phyloP scores from a whole-genome alignment of 106 monocot genomes.

The Phalaenopsis aphrodite region DNA sequence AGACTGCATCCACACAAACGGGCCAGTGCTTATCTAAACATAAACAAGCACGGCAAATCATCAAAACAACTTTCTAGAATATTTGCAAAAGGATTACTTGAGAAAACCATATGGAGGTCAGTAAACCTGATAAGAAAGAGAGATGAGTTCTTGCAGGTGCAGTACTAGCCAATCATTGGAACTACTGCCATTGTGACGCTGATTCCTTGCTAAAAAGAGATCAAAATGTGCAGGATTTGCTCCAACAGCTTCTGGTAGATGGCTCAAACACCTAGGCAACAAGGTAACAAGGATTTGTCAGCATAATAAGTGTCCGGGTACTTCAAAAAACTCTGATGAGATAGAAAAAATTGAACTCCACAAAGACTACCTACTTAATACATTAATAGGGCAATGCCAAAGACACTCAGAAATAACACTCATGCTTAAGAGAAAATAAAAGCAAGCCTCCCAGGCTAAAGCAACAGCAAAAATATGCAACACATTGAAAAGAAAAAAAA shows the following conservation, averaged over 20 bases:
- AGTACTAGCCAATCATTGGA: constrained; percentile 80
- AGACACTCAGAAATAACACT: neutral
- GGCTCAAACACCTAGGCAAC: constrained; percentile 68
- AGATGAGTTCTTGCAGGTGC: constrained; percentile 76
- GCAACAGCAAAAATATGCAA: neutral
- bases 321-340: neutral
- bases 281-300: neutral
- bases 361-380: neutral
- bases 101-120: neutral
- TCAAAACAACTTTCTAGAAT: constrained; percentile 4
- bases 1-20: constrained; percentile 90
- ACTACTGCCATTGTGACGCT: constrained; percentile 11
- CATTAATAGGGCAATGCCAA: neutral
- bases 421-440: neutral
- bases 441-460: neutral
- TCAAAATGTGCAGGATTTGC: constrained; percentile 84
- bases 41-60: neutral
- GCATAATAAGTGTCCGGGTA: neutral
- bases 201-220: constrained; percentile 64
- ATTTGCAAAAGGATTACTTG: neutral
- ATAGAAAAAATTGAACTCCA: neutral
- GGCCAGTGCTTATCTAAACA: constrained; percentile 81
- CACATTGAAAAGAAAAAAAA: neutral
- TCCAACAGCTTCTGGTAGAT: constrained; percentile 82
- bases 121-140: constrained; percentile 89